Base-by-base conservation (phyloP, 306 rosid genomes). In the Betula pendula region DNA sequence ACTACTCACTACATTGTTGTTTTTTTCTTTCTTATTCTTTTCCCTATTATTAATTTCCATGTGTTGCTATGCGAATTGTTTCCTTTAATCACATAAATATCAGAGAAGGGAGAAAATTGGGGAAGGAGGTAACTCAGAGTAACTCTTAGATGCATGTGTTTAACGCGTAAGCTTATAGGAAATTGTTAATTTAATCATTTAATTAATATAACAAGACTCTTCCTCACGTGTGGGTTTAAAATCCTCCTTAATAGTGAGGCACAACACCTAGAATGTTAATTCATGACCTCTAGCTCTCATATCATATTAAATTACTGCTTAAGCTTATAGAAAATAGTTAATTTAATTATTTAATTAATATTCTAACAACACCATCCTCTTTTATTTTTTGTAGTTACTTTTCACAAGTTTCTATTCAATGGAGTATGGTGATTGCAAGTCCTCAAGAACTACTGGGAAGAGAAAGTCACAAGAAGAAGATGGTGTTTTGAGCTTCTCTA, bases 381-480 rank as follows among this genome's bases (percentile, higher is more conserved):
- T 82, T 78, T 73, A 70, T 82, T 75, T 75, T 42, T 40, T 78
- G 83, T 90, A 88, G 94, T 74, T 81, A 77, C 72, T 71, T 70
- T 29, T 40, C 70, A 33, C 73, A 48, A 76, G 68, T 66, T 78
- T 79, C 19, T 33, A 51, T 40, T 33, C 73, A 44, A 92, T 92
- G 98, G 97, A 82, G 77, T 80, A 8, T 22, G 67, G 81, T 71
- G 71, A 67, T 75, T 29, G 25, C 76, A 75, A 77, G 65, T 62
- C 17, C 74, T 72, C 53, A 44, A 68, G 85, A 75, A 71, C 71
- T 33, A 70, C 71, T 72, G 77, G 88, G 87, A 95, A 92, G 89
- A 88, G 97, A 77, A 95, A 95, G 81, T 78, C 80, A 24, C 80
- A 66, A 45, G 93, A 88, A 13, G 76, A 80, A 55, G 89, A 75